Base-by-base conservation (phyloP, 2,329 filamentous ascomycete species). In the Saccharata proteae region DNA sequence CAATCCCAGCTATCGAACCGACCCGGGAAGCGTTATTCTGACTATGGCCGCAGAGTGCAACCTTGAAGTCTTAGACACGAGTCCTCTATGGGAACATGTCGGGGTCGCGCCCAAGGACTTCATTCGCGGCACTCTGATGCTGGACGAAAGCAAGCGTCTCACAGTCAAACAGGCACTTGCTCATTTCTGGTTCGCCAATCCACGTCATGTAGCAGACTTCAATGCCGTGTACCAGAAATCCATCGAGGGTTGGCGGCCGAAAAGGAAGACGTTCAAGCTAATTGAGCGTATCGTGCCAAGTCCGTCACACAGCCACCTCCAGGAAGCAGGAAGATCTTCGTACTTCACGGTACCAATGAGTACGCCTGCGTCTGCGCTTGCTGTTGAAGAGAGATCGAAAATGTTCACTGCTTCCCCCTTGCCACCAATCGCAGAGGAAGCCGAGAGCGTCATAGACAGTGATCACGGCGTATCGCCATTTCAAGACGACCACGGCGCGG, bases 141-240 rank as follows among this genome's bases (percentile, higher is more conserved):
- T 67, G 1, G 54, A 71, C 14, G 69, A 70, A 40, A 40, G 49
- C 3, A 36, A 52, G 22, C 60, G 72, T 16, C 55, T 74, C 51
- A 65, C 63, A 7, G 69, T 61, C 3, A 57, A 59, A n/a, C 45
- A 71, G 46, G 69, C 70, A 3, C 43, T 75, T 18, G 33, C 46
- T 7, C 69, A 75, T 47, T 34, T 43, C 7, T 77, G 72, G 73
- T 71, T 77, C 41, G 61, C 61, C 1, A 65, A 69, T 17, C 15
- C n/a, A 5, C 5, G 10, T 5, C 23, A 31, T 43, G 56, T 50
- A 13, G 45, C 45, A 10, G 58, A 64, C 12, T 62, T 71, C 33
- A 55, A 68, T 17, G 57, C 55, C 1, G 47, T 69, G 3, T 74
- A 74, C 40, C 30, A 58, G 34, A 55, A 59, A 22, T 58, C 65